Evolutionary conservation across 208 protist genomes (phyloP), one percentile per base, ranked within the genome.

Genomic region (Leishmania guyanensis): DNA sequence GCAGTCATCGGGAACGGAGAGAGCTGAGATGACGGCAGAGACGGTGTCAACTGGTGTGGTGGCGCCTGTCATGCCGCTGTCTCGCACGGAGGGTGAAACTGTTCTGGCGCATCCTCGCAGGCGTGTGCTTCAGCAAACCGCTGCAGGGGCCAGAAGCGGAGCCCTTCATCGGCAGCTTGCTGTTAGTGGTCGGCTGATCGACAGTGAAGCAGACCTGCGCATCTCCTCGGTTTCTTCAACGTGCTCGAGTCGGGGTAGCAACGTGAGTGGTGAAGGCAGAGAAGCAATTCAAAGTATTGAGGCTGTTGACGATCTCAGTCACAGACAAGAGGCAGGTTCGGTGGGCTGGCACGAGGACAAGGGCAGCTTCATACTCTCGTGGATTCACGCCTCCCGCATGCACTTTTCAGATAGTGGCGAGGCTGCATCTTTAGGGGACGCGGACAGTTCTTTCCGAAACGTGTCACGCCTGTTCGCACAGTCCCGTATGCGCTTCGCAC

Each of bases 381-480:
- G 72, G 77, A 39, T 86, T 46, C 56, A 66, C 50, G 65, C 78
- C 17, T 39, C 77, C 46, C 77, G 54, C 54, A 39, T 4, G 20
- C 54, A 46, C 62, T 43, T 16, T 22, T 65, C n/a, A 16, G 53
- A 16, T 20, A n/a, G 20, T 36, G 69, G 6, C 58, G 72, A n/a
- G 22, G 26, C 78, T 9, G 1, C 58, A 56, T 75, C 71, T 8
- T 36, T 43, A 14, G 65, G 64, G 22, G 43, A 10, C n/a, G 71
- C 77, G 1, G 77, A 74, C 8, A 73, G 79, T 1, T 82, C 82
- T 0, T 77, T 80, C n/a, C 73, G 82, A 29, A 82, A 74, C 33
- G 74, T 74, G 1, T 76, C 82, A 0, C 71, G 78, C 33, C 58
- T 82, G 54, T 74, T 82, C 1, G 43, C 62, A 22, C 76, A 64